These are phyloP conservation scores for Chiua sp. DNA, from an alignment of 1,284 basidiomycete genomes.

Conservation along the genomic window DNA sequence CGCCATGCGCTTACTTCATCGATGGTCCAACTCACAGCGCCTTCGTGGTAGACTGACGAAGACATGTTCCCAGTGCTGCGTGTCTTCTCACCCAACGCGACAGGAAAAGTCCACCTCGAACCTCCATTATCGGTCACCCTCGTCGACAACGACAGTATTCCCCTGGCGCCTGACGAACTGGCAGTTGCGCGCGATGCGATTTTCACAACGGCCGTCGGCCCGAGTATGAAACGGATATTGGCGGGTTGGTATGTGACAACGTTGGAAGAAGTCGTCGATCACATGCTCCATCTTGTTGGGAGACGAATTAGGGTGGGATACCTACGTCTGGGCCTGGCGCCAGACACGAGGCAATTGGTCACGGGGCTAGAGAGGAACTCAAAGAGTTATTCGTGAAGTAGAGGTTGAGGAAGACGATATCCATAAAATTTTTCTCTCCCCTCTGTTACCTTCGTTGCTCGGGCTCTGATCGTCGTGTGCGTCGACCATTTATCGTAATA, in stretches of 20 bases:
- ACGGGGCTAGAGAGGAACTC: slow-evolving; percentile 5
- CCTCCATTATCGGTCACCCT: slow-evolving; percentile 80
- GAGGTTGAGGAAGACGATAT: not conserved
- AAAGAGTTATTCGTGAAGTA: slow-evolving; percentile 35
- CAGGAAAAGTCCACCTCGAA: slow-evolving; percentile 57
- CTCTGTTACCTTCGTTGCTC: no score
- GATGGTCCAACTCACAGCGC: not conserved
- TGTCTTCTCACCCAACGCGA: slow-evolving; percentile 55
- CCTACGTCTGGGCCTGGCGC: no score
- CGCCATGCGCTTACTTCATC: not conserved
- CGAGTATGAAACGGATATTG: slow-evolving; percentile 85
- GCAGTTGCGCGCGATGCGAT: slow-evolving; percentile 70
- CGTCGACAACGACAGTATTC: slow-evolving; percentile 47
- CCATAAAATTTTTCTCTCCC: accelerated
- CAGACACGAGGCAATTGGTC: not conserved
- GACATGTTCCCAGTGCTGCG: slow-evolving; percentile 95
- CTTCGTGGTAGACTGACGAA: slow-evolving; percentile 75
- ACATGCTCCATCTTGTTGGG: slow-evolving; percentile 62
- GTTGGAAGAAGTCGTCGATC: slow-evolving; percentile 75
- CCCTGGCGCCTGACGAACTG: slow-evolving; percentile 57
- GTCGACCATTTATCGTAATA: no score
- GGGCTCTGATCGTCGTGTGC: no score
- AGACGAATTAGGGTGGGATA: slow-evolving; percentile 8
- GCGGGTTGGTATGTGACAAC: slow-evolving; percentile 90
- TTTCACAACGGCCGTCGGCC: slow-evolving; percentile 89